These are phyloP conservation scores for Komagataella pseudopastoris DNA, from an alignment of 805 yeast species.

Conservation along the genomic window DNA sequence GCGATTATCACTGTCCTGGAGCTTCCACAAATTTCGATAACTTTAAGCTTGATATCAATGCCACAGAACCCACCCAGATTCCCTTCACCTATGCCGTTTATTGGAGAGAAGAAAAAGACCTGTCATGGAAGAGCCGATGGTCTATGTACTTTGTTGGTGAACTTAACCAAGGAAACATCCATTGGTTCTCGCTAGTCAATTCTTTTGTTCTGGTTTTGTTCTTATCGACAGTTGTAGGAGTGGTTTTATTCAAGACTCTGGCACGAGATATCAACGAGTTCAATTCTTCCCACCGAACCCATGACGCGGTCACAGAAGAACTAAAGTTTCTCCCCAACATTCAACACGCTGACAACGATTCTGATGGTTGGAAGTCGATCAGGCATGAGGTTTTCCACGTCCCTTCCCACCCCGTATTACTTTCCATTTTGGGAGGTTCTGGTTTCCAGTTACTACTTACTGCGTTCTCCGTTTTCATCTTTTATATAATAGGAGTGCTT, in stretches of 20 bases:
- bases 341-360: background rate
- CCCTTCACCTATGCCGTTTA: constrained; percentile 80
- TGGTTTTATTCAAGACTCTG: constrained; percentile 44
- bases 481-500: constrained; percentile 44
- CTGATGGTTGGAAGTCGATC: constrained; percentile 39
- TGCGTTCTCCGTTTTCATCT: constrained; percentile 41
- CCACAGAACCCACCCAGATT: constrained; percentile 27
- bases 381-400: constrained; percentile 37
- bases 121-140: constrained; percentile 64
- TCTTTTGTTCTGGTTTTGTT: constrained; percentile 52
- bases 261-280: constrained; percentile 26
- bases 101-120: constrained; percentile 70
- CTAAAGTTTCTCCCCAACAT: background rate
- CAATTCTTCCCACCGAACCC: constrained; percentile 6
- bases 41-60: constrained; percentile 33
- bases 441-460: constrained; percentile 67
- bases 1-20: constrained; percentile 60
- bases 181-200: constrained; percentile 68
- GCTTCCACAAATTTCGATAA: constrained; percentile 46
- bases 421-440: constrained; percentile 51
- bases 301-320: constrained; percentile 1
- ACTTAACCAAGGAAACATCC: constrained; percentile 37
- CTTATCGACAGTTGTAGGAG: constrained; percentile 50
- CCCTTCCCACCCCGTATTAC: constrained; percentile 32
- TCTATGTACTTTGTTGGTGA: constrained; percentile 51